Evolutionary conservation across 2,329 filamentous ascomycete species (phyloP).

Genomic region (Lecanicillium sp.): DNA sequence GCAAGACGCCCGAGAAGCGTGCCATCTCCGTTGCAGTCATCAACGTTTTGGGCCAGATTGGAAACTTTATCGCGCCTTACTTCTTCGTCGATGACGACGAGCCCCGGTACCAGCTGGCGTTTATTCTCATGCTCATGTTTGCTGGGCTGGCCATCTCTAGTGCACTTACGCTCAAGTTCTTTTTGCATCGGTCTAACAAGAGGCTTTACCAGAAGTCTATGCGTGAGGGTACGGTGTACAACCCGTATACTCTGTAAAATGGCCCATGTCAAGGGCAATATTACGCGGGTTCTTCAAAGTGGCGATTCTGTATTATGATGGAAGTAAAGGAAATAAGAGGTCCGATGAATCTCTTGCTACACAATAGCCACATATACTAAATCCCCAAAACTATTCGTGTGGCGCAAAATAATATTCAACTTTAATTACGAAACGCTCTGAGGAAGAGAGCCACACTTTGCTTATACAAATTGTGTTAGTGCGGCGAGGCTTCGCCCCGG

Average conservation of each 20-base stretch:
- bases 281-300: no score
- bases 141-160: conserved; percentile 7
- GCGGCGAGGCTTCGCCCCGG: no score
- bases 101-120: conserved; percentile 16
- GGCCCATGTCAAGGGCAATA: no score
- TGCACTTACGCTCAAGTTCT: conserved; percentile 11
- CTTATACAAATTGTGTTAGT: no score
- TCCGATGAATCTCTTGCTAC: no score
- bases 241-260: background rate
- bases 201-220: conserved; percentile 8
- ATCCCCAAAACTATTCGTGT: no score
- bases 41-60: conserved; percentile 14
- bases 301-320: no score
- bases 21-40: conserved; percentile 16
- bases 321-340: no score
- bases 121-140: conserved; percentile 15
- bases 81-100: conserved; percentile 17
- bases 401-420: no score
- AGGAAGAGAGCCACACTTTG: no score
- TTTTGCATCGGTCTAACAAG: conserved; percentile 12
- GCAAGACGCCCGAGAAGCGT: conserved; percentile 17
- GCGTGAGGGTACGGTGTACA: background rate
- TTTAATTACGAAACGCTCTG: no score
- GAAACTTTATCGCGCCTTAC: conserved; percentile 19
- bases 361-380: no score